Evolutionary conservation across 257 asterid species (phyloP).

Genomic region (Solanum sparsipilum): DNA sequence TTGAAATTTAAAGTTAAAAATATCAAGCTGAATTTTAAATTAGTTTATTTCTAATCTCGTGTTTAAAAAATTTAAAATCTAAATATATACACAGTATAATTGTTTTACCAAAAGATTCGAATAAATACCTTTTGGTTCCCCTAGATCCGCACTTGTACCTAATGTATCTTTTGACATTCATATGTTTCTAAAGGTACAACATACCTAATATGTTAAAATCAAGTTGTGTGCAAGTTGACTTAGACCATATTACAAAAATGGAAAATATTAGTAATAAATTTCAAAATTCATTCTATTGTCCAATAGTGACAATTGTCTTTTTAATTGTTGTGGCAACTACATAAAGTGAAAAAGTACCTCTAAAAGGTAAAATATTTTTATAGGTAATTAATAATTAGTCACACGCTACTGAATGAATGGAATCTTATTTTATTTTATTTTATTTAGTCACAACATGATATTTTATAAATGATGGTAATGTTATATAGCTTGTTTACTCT

Average conservation of each 20-base stretch:
- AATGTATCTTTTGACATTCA: not conserved
- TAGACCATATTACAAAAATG: too few relatives aligned
- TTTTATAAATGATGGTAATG: not conserved
- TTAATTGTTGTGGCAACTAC: not conserved
- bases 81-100: too few relatives aligned
- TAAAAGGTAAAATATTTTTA: not conserved
- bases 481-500: not conserved
- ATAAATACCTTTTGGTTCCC: too few relatives aligned
- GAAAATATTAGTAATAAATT: too few relatives aligned
- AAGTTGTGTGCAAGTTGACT: not conserved
- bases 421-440: not conserved
- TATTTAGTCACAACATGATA: not conserved
- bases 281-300: not conserved
- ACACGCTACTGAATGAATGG: not conserved
- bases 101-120: too few relatives aligned
- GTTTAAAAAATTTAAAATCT: too few relatives aligned
- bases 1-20: too few relatives aligned
- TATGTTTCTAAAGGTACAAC: not conserved
- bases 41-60: too few relatives aligned
- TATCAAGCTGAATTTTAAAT: too few relatives aligned
- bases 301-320: not conserved
- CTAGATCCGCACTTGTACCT: not conserved
- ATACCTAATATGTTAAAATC: not conserved
- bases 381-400: not conserved
- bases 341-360: not conserved